These are phyloP conservation scores for Adansonia digitata DNA, from an alignment of 345 rosid genomes.

Conservation along the genomic window DNA sequence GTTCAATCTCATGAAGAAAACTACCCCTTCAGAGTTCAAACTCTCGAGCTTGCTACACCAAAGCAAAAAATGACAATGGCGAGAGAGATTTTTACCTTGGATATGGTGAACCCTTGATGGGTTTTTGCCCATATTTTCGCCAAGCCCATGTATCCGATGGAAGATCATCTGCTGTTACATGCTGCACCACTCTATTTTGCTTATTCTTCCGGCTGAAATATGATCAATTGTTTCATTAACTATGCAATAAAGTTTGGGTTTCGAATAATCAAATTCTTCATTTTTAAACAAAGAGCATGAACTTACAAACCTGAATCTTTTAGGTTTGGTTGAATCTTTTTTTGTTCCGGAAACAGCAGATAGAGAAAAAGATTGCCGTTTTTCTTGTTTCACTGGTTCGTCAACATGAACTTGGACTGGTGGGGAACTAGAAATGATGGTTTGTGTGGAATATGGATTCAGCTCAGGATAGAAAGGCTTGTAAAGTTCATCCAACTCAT, in stretches of 20 bases:
- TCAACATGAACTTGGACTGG: conserved; percentile 29
- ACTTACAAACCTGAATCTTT: conserved; percentile 37
- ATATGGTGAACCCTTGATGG: conserved; percentile 76
- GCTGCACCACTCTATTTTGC: conserved; percentile 49
- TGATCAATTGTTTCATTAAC: background rate
- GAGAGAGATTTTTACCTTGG: conserved; percentile 43
- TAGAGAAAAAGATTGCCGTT: conserved; percentile 15
- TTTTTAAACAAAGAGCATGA: background rate
- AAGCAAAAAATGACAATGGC: background rate
- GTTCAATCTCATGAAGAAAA: background rate
- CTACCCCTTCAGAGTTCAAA: background rate
- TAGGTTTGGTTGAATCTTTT: conserved; percentile 25
- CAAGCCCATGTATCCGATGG: conserved; percentile 73
- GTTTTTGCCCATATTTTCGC: conserved; percentile 85
- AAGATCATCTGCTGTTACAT: conserved; percentile 46
- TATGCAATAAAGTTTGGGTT: background rate
- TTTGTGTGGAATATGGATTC: conserved; percentile 33
- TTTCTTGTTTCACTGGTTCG: conserved; percentile 22
- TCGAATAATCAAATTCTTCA: background rate
- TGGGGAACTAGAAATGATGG: conserved; percentile 24
- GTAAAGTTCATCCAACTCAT: conserved; percentile 38
- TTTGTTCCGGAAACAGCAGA: conserved; percentile 9
- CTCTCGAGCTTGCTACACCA: background rate
- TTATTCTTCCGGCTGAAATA: conserved; percentile 44
- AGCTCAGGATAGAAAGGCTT: conserved; percentile 37